These are phyloP conservation scores for Rhizopogon salebrosus DNA, from an alignment of 768 basidiomycete genomes.

Conservation along the genomic window DNA sequence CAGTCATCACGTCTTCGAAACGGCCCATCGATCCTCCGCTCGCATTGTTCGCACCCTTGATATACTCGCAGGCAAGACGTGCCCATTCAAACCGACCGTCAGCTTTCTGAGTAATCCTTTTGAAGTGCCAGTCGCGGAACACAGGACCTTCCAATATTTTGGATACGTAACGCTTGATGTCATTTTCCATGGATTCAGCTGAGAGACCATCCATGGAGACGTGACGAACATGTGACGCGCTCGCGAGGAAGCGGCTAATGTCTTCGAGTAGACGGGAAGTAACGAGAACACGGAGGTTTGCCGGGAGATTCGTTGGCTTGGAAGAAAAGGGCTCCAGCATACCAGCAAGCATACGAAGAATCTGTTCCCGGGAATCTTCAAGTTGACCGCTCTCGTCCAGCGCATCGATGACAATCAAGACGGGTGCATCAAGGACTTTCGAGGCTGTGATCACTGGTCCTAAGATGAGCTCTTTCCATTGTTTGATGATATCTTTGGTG, in stretches of 20 bases:
- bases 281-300: too few species aligned
- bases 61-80: neutral
- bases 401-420: constrained; percentile 19
- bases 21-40: too few species aligned
- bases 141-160: neutral
- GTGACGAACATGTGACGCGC: neutral
- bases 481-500: too few species aligned
- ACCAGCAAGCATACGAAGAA: constrained; percentile 6
- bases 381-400: constrained; percentile 11
- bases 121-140: neutral
- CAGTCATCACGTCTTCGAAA: too few species aligned
- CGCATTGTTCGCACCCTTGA: too few species aligned
- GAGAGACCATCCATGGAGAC: neutral
- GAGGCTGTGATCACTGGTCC: constrained; percentile 2
- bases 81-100: constrained; percentile 5
- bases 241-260: neutral
- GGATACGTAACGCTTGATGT: neutral
- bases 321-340: constrained; percentile 1
- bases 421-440: constrained; percentile 4
- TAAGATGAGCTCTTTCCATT: too few species aligned
- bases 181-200: neutral
- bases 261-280: too few species aligned
- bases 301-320: constrained; percentile 1
- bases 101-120: neutral
- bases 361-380: neutral